phyloP scores from a whole-genome alignment of 352 stramenopile species.

The Phytophthora fragariae region DNA sequence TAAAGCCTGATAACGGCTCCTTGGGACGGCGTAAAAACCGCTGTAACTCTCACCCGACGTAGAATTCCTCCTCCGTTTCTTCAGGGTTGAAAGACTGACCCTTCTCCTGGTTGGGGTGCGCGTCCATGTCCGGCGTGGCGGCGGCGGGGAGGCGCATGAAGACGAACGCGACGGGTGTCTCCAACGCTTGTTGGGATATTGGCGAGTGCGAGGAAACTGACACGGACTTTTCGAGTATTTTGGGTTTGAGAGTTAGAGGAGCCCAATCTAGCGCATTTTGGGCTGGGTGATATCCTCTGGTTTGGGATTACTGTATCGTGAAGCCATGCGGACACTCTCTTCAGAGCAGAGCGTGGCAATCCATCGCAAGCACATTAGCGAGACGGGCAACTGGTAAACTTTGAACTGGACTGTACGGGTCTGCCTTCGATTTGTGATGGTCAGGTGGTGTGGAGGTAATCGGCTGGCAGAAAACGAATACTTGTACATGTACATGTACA shows the following conservation, averaged over 20 bases:
- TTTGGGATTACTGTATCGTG: not conserved
- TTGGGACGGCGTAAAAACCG: constrained; percentile 19
- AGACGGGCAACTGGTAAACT: not conserved
- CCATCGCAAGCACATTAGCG: not conserved
- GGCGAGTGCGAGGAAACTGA: constrained; percentile 20
- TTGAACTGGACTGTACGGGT: not conserved
- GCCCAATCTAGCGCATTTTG: constrained; percentile 7
- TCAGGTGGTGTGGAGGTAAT: not conserved
- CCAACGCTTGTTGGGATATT: constrained; percentile 5
- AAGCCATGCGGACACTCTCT: not conserved
- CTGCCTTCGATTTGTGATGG: not conserved
- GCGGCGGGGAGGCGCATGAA: constrained; percentile 24
- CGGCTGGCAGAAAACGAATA: not conserved
- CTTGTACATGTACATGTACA: not conserved
- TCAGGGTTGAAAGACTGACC: constrained; percentile 9
- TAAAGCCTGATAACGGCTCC: constrained; percentile 17
- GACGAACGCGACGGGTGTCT: not conserved
- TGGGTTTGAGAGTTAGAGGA: constrained; percentile 1
- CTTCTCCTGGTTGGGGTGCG: constrained; percentile 34
- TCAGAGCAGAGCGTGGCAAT: not conserved
- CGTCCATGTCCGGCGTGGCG: constrained; percentile 19
- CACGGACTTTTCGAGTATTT: constrained; percentile 21
- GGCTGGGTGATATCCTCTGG: not conserved
- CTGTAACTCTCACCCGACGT: constrained; percentile 59
- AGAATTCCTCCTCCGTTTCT: constrained; percentile 66